Percentiles rank a stretch among this genome's conserved stretches.
These are phyloP conservation scores for Colletotrichum karsti DNA, from an alignment of 2,329 filamentous ascomycete species.

Conservation along the genomic window DNA sequence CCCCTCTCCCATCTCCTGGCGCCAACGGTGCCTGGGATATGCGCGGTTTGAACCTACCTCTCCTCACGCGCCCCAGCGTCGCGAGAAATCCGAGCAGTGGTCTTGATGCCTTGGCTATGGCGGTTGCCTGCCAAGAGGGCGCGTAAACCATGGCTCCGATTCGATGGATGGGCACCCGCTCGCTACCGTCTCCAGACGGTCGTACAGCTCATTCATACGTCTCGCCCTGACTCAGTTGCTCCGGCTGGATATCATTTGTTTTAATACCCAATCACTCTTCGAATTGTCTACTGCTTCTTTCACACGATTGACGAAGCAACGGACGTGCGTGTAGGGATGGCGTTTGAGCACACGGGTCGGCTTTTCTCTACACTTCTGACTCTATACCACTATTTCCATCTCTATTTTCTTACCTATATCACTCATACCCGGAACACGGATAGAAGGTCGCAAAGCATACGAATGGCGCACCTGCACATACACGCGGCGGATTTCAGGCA, in stretches of 20 bases:
- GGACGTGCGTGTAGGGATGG: neutral
- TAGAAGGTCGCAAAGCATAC: conserved; percentile 30
- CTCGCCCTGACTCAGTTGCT: too few species aligned
- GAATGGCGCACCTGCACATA: conserved; percentile 30
- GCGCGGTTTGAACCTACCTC: conserved; percentile 52
- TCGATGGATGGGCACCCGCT: too few species aligned
- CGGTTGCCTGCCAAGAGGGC: conserved; percentile 60
- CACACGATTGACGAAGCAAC: neutral
- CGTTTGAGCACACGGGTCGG: neutral
- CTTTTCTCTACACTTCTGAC: too few species aligned
- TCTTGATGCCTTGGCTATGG: conserved; percentile 63
- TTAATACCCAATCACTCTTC: neutral
- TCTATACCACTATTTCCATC: neutral
- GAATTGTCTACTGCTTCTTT: neutral
- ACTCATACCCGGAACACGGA: neutral
- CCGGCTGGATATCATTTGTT: too few species aligned
- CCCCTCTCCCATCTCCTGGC: conserved; percentile 46
- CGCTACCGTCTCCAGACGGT: too few species aligned
- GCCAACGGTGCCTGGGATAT: conserved; percentile 54
- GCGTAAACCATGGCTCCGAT: neutral
- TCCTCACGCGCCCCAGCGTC: conserved; percentile 53
- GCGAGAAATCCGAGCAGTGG: conserved; percentile 58
- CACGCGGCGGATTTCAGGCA: neutral
- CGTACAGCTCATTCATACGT: too few species aligned
- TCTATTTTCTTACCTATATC: neutral